phyloP scores from a whole-genome alignment of 352 stramenopile genomes.

The Phytopythium kandeliae region DNA sequence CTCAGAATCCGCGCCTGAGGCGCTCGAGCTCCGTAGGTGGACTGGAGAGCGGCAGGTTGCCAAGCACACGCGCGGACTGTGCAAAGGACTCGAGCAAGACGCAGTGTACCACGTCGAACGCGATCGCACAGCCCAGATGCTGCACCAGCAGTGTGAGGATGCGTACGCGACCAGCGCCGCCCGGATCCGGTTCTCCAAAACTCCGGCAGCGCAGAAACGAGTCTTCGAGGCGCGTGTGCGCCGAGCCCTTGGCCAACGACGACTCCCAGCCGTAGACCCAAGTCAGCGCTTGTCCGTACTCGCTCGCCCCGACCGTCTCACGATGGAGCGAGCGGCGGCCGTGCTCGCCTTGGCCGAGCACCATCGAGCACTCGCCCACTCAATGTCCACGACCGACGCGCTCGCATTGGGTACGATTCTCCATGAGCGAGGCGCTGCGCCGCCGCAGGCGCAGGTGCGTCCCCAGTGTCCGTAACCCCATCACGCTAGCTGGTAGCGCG shows the following conservation, averaged over 20 bases:
- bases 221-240: constrained; percentile 38
- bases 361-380: constrained; percentile 13
- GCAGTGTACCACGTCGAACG: constrained; percentile 26
- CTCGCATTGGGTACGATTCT: not conserved
- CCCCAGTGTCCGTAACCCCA: not conserved
- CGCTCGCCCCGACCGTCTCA: constrained; percentile 25
- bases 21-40: constrained; percentile 14
- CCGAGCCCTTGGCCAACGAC: constrained; percentile 33
- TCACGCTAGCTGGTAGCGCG: constrained; percentile 13
- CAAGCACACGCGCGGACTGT: constrained; percentile 41
- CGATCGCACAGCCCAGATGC: constrained; percentile 40
- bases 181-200: constrained; percentile 39
- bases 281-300: constrained; percentile 20
- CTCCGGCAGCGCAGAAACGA: constrained; percentile 24
- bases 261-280: not conserved
- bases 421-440: not conserved
- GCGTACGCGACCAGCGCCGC: constrained; percentile 19
- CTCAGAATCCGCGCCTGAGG: constrained; percentile 45
- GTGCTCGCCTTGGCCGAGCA: constrained; percentile 22
- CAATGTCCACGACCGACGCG: not conserved
- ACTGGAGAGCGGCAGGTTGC: constrained; percentile 12
- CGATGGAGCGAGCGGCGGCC: constrained; percentile 24
- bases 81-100: constrained; percentile 23
- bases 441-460: not conserved
- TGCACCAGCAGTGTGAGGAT: constrained; percentile 42